Evolutionary conservation across 306 rosid genomes (phyloP).

Genomic region (Urtica urens): DNA sequence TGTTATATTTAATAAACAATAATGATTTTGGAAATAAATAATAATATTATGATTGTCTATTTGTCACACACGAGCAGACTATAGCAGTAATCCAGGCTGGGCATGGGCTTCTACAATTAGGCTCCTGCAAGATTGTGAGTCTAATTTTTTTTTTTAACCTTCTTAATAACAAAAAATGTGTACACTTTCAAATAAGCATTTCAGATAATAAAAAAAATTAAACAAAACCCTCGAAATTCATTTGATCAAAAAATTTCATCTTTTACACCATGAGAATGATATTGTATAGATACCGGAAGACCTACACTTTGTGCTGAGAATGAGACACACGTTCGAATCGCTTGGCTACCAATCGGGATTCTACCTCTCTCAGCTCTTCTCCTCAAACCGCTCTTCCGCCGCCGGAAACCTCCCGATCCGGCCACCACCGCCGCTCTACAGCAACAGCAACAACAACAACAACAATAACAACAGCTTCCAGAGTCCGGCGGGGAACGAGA

Average conservation of each 20-base stretch:
- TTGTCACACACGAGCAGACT: slow-evolving; percentile 33
- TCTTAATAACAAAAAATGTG: not conserved
- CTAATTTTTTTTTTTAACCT: not conserved
- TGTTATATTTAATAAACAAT: slow-evolving; percentile 9
- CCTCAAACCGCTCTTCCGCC: slow-evolving; percentile 71
- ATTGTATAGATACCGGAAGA: slow-evolving; percentile 78
- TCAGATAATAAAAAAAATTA: no score
- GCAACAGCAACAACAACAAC: slow-evolving; percentile 57
- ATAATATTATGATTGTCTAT: not conserved
- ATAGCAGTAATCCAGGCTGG: slow-evolving; percentile 99
- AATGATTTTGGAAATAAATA: not conserved
- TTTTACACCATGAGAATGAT: not conserved
- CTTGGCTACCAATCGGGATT: slow-evolving; percentile 92
- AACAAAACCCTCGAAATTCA: no score
- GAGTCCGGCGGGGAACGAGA: slow-evolving; percentile 55
- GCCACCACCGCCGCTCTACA: slow-evolving; percentile 68
- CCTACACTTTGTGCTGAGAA: slow-evolving; percentile 92
- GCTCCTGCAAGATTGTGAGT: slow-evolving; percentile 98
- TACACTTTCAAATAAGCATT: no score
- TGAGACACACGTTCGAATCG: slow-evolving; percentile 99
- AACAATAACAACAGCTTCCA: slow-evolving; percentile 64
- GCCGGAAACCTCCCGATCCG: slow-evolving; percentile 59
- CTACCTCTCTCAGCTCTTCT: slow-evolving; percentile 86
- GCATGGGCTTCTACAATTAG: slow-evolving; percentile 96
- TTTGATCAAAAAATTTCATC: not conserved